These are phyloP conservation scores for Pouteria campechiana DNA, from an alignment of 179 eudicot species.

Conservation along the genomic window DNA sequence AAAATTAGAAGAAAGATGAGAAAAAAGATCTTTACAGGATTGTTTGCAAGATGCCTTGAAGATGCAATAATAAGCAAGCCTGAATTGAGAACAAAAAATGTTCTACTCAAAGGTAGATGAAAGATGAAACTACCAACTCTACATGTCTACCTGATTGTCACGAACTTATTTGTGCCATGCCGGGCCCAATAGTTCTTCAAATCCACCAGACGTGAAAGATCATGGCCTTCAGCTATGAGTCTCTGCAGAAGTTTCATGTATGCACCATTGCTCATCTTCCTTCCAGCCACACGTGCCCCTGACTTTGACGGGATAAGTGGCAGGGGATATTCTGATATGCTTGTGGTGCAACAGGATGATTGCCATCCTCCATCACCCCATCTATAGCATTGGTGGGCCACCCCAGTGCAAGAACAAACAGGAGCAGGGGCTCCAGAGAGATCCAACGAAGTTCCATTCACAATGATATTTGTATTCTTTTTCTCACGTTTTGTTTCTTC, in stretches of 20 bases:
- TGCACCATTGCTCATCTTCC: conserved; percentile 67
- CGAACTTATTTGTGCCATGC: conserved; percentile 66
- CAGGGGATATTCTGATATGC: conserved; percentile 51
- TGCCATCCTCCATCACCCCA: conserved; percentile 74
- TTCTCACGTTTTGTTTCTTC: conserved; percentile 22
- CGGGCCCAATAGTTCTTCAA: conserved; percentile 63
- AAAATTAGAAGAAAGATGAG: no score
- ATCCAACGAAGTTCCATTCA: conserved; percentile 25
- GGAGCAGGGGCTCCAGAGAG: conserved; percentile 38
- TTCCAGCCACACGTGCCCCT: conserved; percentile 38
- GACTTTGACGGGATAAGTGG: conserved; percentile 45
- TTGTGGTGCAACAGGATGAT: conserved; percentile 55
- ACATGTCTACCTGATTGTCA: conserved; percentile 33
- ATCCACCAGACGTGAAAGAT: conserved; percentile 44
- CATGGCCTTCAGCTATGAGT: conserved; percentile 38
- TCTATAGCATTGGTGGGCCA: conserved; percentile 41
- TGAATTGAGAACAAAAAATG: no score
- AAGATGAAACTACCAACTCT: no score
- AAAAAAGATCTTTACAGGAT: no score
- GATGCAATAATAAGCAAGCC: no score
- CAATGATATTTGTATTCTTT: conserved; percentile 18
- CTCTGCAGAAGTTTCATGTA: conserved; percentile 43
- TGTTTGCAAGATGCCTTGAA: no score
- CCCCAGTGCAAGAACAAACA: conserved; percentile 59
- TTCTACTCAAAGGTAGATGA: no score